Evolutionary conservation across 129 eudicot genomes (phyloP).

Genomic region (Dittrichia graveolens): DNA sequence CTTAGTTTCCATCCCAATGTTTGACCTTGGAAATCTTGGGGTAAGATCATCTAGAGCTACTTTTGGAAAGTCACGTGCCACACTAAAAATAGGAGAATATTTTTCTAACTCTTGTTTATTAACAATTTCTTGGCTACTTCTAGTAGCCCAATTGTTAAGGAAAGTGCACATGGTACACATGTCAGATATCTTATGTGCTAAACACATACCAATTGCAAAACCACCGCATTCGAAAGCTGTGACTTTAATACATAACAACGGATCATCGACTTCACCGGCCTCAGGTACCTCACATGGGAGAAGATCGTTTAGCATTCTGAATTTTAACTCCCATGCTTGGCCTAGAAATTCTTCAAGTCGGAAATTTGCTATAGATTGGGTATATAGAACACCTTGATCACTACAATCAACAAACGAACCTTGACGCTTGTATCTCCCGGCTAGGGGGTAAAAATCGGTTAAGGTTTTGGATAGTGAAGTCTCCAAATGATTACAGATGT

Average conservation of each 20-base stretch:
- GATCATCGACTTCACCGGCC: constrained; percentile 25
- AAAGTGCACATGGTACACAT: constrained; percentile 3
- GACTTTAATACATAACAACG: constrained; percentile 15
- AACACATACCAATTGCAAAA: constrained; percentile 21
- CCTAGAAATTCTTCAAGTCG: constrained; percentile 16
- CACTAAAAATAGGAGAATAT: constrained; percentile 8
- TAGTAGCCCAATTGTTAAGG: constrained; percentile 17
- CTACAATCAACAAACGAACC: constrained; percentile 4
- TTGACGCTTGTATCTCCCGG: constrained; percentile 23
- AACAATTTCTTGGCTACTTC: not conserved
- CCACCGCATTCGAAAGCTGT: not conserved
- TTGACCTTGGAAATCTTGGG: constrained; percentile 1
- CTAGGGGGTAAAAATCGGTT: constrained; percentile 32
- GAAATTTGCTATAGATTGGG: constrained; percentile 5
- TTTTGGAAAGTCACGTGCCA: constrained; percentile 1
- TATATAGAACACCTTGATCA: not conserved
- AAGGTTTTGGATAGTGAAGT: constrained; percentile 2
- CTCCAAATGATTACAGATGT: not conserved
- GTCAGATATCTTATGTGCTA: constrained; percentile 35
- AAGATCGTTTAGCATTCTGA: not conserved
- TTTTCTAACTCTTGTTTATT: not conserved
- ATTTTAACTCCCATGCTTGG: not conserved
- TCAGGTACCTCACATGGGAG: constrained; percentile 18
- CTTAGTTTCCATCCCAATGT: not conserved
- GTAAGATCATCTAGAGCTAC: not conserved